A percentile compares a stretch with the other conserved stretches of the same genome.
These are phyloP conservation scores for Crotalaria pallida DNA, from an alignment of 306 rosid species.

Conservation along the genomic window DNA sequence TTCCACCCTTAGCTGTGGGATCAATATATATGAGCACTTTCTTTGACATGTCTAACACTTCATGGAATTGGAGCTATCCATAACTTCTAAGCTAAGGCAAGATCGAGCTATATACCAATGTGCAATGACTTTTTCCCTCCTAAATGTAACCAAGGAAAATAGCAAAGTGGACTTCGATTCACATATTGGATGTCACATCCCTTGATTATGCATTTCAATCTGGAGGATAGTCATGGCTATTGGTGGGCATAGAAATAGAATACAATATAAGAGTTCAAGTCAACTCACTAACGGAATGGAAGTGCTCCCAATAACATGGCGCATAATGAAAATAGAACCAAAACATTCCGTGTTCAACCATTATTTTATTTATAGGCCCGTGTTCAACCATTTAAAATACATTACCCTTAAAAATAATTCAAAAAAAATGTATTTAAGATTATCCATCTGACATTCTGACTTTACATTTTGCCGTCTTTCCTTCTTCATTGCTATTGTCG, in stretches of 20 bases:
- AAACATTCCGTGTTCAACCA: slow-evolving; percentile 14
- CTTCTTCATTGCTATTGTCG: neutral
- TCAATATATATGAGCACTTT: neutral
- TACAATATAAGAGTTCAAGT: slow-evolving; percentile 10
- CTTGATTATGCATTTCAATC: slow-evolving; percentile 18
- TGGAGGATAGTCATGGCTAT: neutral
- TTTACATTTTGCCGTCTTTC: slow-evolving; percentile 13
- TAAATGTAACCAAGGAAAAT: neutral
- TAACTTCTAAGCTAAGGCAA: neutral
- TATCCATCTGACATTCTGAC: slow-evolving; percentile 26
- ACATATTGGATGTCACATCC: slow-evolving; percentile 24
- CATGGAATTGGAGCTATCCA: neutral
- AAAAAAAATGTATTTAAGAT: too few species aligned
- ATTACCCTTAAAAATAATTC: too few species aligned
- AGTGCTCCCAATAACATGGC: slow-evolving; percentile 38
- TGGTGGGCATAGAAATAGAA: slow-evolving; percentile 2
- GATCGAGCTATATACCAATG: too few species aligned
- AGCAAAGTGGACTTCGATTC: slow-evolving; percentile 25
- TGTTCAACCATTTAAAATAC: neutral
- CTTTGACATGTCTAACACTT: neutral
- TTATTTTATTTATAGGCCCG: too few species aligned
- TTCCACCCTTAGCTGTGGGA: neutral
- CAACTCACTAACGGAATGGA: slow-evolving; percentile 28
- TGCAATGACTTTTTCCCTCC: neutral
- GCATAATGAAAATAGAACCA: slow-evolving; percentile 16